Evolutionary conservation across 768 basidiomycete species (phyloP), one percentile per base, ranked within the genome.

Genomic region (Suillus bovinus): DNA sequence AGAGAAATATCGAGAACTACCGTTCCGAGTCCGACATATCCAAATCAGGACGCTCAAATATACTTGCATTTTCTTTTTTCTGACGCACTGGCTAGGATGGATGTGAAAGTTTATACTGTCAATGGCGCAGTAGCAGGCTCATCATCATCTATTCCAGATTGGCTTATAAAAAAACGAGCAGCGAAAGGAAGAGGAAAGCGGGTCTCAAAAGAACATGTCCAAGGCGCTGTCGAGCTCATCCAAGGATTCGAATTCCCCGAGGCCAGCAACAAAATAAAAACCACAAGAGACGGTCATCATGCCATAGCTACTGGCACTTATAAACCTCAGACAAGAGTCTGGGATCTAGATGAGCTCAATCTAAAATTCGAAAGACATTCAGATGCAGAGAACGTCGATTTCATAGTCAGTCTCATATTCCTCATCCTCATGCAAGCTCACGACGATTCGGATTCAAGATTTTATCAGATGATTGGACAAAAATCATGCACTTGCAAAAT

Each of bases 231-330:
- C 68, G 93, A 96, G 72, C 89, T 96, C 66, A 89, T 95, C 56
- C 94, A 99, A 71, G 91, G 95, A 61, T 97, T 99, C 74, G 94
- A 96, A 70, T 99, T 99, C 68, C 96, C 97, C 9, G 95, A 98
- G 73, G 94, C 96, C 17, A 94, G 93, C 73, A 96, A 94, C 76
- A 87, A 86, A 68, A 83, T 99, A 68, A 94, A 88, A 75, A 90
- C 90, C 5, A 98, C 96, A 3, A 80, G 89, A 42, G 96, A 99
- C 74, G 96, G 97, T 1, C 88, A 90, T 69, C 90, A 96, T 84
- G 90, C 87, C 13, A 84, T 99, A 61, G 96, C 94, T 0, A 99
- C 96, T 27, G 97, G 97, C 29, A 93, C 91, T 4, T 99, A 99
- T 79, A 99, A 99, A 75, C 97, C 97, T 3, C 94, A 97, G 73